phyloP scores from a whole-genome alignment of 352 stramenopile species.

The Thalassiosira hispida region DNA sequence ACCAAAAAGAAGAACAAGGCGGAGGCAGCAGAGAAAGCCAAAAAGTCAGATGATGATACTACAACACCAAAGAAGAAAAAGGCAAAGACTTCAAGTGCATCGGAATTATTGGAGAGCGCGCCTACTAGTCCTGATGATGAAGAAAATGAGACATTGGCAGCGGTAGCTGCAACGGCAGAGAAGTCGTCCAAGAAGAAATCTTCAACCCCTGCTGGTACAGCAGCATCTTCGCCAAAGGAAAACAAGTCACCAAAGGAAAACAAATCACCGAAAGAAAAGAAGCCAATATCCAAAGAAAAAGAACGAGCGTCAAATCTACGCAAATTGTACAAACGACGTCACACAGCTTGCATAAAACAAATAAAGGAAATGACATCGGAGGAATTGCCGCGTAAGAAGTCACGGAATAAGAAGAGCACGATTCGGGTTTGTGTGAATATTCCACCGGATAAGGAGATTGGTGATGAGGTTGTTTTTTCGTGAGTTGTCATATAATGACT shows the following conservation, averaged over 20 bases:
- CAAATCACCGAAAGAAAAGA: slow-evolving; percentile 12
- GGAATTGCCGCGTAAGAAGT: slow-evolving; percentile 65
- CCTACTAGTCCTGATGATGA: too few species aligned
- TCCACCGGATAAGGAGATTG: slow-evolving; percentile 67
- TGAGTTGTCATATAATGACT: slow-evolving; percentile 41
- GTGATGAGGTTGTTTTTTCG: slow-evolving; percentile 75
- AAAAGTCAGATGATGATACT: too few species aligned
- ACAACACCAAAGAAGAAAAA: too few species aligned
- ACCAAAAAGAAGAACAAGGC: slow-evolving; percentile 24
- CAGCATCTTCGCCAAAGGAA: too few species aligned
- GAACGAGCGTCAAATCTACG: slow-evolving; percentile 21
- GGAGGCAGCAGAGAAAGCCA: too few species aligned
- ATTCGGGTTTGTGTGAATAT: slow-evolving; percentile 71
- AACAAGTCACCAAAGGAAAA: not conserved
- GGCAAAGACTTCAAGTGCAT: too few species aligned
- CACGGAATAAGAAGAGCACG: slow-evolving; percentile 59
- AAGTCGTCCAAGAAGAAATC: slow-evolving; percentile 35
- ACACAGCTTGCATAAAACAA: slow-evolving; percentile 53
- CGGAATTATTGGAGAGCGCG: too few species aligned
- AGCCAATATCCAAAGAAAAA: slow-evolving; percentile 33
- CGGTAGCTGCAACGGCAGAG: slow-evolving; percentile 23
- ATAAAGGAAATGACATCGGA: slow-evolving; percentile 72
- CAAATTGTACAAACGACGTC: slow-evolving; percentile 40
- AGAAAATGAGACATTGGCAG: too few species aligned
- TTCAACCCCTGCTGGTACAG: too few species aligned